phyloP scores from a whole-genome alignment of 148 eudicot genomes.

The Heliosperma pusillum region DNA sequence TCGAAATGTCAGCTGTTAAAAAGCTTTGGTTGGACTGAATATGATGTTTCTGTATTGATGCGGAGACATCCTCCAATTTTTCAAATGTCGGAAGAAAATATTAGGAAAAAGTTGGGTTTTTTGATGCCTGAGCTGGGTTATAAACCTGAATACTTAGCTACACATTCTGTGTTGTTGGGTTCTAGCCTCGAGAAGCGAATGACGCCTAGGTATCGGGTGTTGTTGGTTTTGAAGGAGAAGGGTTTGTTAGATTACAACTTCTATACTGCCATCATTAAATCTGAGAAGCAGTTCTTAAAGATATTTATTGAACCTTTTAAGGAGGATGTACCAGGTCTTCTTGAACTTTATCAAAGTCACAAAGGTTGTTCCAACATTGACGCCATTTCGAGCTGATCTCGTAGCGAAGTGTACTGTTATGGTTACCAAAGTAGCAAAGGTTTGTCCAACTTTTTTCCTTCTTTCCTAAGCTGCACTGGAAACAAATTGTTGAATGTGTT shows the following conservation, averaged over 20 bases:
- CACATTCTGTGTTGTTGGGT: constrained; percentile 11
- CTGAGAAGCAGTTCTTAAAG: background rate
- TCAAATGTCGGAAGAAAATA: constrained; percentile 19
- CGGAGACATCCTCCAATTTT: constrained; percentile 21
- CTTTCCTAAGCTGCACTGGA: background rate
- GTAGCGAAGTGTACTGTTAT: too few species aligned
- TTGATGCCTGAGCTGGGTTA: constrained; percentile 31
- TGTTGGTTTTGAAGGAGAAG: too few species aligned
- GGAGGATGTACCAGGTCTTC: background rate
- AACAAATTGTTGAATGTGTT: background rate
- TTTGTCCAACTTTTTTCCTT: too few species aligned
- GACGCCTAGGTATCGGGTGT: too few species aligned
- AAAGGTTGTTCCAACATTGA: background rate
- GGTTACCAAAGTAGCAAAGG: too few species aligned
- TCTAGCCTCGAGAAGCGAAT: constrained; percentile 33
- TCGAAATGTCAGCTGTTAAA: constrained; percentile 18
- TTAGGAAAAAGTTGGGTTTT: constrained; percentile 24
- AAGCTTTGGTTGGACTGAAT: constrained; percentile 32
- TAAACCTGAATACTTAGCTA: constrained; percentile 21
- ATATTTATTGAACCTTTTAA: background rate
- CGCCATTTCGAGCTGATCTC: background rate
- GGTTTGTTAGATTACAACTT: too few species aligned
- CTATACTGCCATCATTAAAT: background rate
- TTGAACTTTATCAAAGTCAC: background rate
- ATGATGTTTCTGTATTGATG: constrained; percentile 14